Evolutionary conservation across 2,329 filamentous ascomycete species (phyloP).

Genomic region (Aspergillus vadensis): DNA sequence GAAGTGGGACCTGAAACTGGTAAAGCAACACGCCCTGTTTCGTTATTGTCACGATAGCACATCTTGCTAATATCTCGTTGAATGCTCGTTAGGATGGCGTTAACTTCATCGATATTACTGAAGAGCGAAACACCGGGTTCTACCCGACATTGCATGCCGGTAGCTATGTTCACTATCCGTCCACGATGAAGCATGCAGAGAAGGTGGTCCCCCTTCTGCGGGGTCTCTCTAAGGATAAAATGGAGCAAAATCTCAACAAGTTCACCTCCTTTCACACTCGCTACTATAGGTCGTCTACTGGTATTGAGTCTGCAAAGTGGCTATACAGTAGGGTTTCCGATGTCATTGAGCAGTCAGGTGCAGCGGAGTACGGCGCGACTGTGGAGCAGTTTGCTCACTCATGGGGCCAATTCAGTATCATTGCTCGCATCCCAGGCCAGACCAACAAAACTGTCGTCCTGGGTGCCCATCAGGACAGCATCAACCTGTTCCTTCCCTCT

Average conservation of each 20-base stretch:
- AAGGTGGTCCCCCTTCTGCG: slow-evolving; percentile 68
- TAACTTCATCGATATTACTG: slow-evolving; percentile 94
- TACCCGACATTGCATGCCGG: slow-evolving; percentile 50
- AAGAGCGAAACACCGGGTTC: slow-evolving; percentile 61
- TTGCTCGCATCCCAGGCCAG: slow-evolving; percentile 86
- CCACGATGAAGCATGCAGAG: slow-evolving; percentile 64
- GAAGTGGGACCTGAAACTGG: slow-evolving; percentile 87
- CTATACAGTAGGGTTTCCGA: slow-evolving; percentile 72
- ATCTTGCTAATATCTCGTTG: slow-evolving; percentile 10
- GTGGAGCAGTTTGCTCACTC: slow-evolving; percentile 76
- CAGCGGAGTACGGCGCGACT: slow-evolving; percentile 64
- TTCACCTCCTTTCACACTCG: slow-evolving; percentile 62
- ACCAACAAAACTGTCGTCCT: slow-evolving; percentile 83
- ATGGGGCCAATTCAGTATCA: slow-evolving; percentile 89
- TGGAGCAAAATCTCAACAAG: slow-evolving; percentile 75
- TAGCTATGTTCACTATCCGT: slow-evolving; percentile 63
- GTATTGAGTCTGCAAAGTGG: slow-evolving; percentile 85
- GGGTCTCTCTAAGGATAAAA: slow-evolving; percentile 71
- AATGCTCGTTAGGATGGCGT: slow-evolving; percentile 65
- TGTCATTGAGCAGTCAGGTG: slow-evolving; percentile 71
- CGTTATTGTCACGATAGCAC: not conserved
- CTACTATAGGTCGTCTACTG: slow-evolving; percentile 63
- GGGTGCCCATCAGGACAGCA: slow-evolving; percentile 91
- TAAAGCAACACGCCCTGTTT: slow-evolving; percentile 48
- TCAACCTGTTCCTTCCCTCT: slow-evolving; percentile 87